A percentile compares a stretch with the other conserved stretches of the same genome.
Evolutionary conservation across 495 filamentous ascomycete species (phyloP).

Genomic region (Lophiotrema nucula): DNA sequence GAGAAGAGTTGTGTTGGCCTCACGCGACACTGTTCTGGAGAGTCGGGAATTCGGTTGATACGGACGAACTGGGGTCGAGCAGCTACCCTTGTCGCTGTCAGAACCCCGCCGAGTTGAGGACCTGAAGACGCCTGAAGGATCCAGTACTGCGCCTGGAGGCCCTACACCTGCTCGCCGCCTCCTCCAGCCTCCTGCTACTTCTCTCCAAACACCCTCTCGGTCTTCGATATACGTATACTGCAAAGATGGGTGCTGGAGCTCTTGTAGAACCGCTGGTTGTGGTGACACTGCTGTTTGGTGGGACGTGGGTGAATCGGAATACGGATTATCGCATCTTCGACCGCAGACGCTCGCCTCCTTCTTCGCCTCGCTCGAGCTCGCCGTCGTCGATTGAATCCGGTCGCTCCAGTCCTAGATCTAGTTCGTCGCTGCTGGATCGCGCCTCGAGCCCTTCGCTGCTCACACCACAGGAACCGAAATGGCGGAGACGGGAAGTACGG

Average conservation of each 20-base stretch:
- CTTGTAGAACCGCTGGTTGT: constrained; percentile 57
- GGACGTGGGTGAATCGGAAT: constrained; percentile 58
- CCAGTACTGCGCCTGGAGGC: no score
- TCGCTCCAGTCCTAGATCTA: constrained; percentile 22
- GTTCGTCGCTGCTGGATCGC: constrained; percentile 18
- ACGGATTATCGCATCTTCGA: constrained; percentile 26
- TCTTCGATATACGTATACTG: no score
- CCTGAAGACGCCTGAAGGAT: no score
- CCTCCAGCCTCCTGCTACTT: no score
- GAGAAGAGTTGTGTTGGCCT: no score
- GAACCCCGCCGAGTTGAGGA: no score
- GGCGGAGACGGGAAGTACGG: constrained; percentile 47
- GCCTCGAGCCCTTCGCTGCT: constrained; percentile 38
- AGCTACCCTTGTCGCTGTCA: no score
- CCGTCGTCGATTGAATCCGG: constrained; percentile 23
- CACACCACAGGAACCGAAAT: constrained; percentile 36
- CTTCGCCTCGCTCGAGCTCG: constrained; percentile 17
- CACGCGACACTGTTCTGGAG: no score
- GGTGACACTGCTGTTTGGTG: constrained; percentile 56
- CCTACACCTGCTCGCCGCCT: no score
- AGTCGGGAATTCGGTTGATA: no score
- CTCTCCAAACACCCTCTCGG: no score
- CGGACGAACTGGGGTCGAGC: no score
- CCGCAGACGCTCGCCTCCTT: not conserved
- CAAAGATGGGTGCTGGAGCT: constrained; percentile 56